phyloP scores from a whole-genome alignment of 441 rosid genomes.

The Erodium chrysanthum region DNA sequence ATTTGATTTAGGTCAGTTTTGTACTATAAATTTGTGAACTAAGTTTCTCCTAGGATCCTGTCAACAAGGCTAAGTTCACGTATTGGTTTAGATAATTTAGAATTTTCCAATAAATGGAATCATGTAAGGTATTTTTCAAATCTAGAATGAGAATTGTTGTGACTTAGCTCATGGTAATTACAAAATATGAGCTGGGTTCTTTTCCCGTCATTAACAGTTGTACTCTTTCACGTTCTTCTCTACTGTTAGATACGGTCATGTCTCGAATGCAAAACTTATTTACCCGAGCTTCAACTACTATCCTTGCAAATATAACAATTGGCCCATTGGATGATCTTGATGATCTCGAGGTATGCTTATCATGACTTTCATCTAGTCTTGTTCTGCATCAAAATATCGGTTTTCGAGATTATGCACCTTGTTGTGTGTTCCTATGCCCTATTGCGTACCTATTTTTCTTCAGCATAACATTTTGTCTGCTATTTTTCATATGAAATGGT shows the following conservation, averaged over 20 bases:
- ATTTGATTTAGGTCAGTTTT: conserved; percentile 45
- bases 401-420: neutral
- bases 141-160: neutral
- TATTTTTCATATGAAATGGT: no score
- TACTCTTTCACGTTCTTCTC: conserved; percentile 7
- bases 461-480: no score
- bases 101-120: neutral
- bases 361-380: conserved; percentile 11
- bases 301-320: conserved; percentile 51
- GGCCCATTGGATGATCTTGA: conserved; percentile 45
- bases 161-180: neutral
- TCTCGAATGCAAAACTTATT: conserved; percentile 42
- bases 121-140: no score
- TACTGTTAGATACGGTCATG: conserved; percentile 52
- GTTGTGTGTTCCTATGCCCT: neutral
- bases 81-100: neutral
- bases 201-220: neutral
- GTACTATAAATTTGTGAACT: neutral
- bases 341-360: conserved; percentile 60
- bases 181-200: neutral
- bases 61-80: neutral
- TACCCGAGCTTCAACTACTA: conserved; percentile 40
- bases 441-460: no score
- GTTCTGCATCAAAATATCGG: neutral
- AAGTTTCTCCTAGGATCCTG: neutral